These are phyloP conservation scores for Colletotrichum limetticola DNA, from an alignment of 2,329 filamentous ascomycete genomes.

Conservation along the genomic window DNA sequence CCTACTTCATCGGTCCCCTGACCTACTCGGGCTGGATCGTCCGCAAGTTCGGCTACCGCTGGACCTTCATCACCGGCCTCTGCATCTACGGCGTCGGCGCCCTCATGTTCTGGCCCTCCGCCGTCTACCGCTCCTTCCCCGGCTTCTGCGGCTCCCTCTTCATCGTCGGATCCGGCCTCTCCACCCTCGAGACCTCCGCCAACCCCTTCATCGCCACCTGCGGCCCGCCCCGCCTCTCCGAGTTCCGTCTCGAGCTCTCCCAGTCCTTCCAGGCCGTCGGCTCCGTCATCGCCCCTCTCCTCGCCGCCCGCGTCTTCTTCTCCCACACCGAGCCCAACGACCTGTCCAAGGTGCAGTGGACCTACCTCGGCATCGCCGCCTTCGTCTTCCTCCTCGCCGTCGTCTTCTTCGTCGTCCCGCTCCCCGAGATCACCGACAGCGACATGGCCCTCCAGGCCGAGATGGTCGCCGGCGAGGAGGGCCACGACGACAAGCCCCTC, in stretches of 20 bases:
- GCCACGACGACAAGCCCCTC: conserved; percentile 53
- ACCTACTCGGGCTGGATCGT: conserved; percentile 63
- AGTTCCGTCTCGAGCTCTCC: conserved; percentile 68
- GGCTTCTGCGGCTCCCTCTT: conserved; percentile 71
- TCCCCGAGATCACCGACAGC: conserved; percentile 66
- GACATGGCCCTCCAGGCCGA: conserved; percentile 68
- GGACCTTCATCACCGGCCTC: conserved; percentile 74
- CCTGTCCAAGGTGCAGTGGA: conserved; percentile 71
- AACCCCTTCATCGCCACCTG: conserved; percentile 65
- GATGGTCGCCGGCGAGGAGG: conserved; percentile 53
- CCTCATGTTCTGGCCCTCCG: conserved; percentile 68
- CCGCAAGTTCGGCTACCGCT: conserved; percentile 72
- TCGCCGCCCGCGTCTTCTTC: conserved; percentile 72
- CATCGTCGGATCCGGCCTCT: conserved; percentile 49
- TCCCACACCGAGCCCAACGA: conserved; percentile 59
- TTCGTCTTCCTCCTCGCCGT: conserved; percentile 67
- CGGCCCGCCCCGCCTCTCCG: conserved; percentile 68
- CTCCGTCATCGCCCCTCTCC: conserved; percentile 66
- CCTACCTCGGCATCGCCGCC: conserved; percentile 70
- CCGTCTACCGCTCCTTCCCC: conserved; percentile 64
- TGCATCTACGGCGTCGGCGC: conserved; percentile 66
- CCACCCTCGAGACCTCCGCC: conserved; percentile 68
- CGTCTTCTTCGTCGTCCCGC: conserved; percentile 66
- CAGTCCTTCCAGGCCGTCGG: conserved; percentile 70
- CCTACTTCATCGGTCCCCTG: conserved; percentile 51